A percentile compares a stretch with the other conserved stretches of the same genome.
phyloP scores from a whole-genome alignment of 2,329 filamentous ascomycete genomes.

The Colletotrichum sp. region DNA sequence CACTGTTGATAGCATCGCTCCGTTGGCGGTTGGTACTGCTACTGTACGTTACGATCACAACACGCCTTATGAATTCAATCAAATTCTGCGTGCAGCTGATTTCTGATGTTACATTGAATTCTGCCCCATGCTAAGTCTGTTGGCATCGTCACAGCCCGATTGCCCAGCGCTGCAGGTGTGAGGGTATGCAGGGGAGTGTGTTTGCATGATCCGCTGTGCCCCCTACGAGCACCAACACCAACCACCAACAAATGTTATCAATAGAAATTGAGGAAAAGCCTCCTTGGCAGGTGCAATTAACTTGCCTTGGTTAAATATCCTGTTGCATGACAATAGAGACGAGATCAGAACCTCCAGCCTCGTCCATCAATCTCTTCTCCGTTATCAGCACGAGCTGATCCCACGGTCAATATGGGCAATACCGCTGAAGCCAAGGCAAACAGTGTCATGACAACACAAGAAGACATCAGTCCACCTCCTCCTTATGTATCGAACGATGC shows the following conservation, averaged over 20 bases:
- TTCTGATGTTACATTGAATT: neutral
- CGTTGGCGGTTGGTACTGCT: neutral
- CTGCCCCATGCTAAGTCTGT: neutral
- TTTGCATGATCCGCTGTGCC: neutral
- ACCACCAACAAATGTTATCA: neutral
- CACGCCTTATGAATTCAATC: neutral
- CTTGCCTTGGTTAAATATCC: neutral
- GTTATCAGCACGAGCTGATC: fast-evolving
- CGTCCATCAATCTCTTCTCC: neutral
- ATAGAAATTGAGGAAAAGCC: neutral
- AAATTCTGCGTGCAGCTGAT: neutral
- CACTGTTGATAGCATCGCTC: neutral
- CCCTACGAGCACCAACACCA: neutral
- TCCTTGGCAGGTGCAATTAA: too few relatives aligned
- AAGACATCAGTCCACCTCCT: neutral
- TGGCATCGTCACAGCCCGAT: neutral
- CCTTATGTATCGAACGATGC: neutral
- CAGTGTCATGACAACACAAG: neutral
- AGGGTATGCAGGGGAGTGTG: neutral
- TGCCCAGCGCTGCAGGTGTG: neutral
- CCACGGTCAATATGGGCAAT: neutral
- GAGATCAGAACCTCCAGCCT: fast-evolving
- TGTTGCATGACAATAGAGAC: neutral
- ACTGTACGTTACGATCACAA: neutral
- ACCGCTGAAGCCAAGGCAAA: neutral